Conservation (phyloP, 2,329 filamentous ascomycete species). For the Hawksworthiomyces lignivorus region DNA sequence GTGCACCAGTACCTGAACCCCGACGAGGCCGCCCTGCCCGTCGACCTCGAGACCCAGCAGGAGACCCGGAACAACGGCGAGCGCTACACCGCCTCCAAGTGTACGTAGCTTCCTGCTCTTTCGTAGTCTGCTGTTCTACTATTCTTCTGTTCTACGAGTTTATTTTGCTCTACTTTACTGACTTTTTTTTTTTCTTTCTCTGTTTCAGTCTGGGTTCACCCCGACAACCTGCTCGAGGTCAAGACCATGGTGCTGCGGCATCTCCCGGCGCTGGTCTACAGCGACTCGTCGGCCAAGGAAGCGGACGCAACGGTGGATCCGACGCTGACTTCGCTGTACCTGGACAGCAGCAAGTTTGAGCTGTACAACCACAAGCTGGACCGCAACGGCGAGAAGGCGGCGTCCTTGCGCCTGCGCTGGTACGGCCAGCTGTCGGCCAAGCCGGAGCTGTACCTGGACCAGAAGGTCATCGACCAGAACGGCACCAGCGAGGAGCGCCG, state of each 20-base stretch:
- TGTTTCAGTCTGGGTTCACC: conserved; percentile 71
- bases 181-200: not conserved
- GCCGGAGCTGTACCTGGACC: conserved; percentile 78
- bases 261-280: conserved; percentile 87
- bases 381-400: conserved; percentile 62
- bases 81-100: conserved; percentile 80
- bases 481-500: conserved; percentile 71
- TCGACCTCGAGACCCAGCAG: conserved; percentile 43
- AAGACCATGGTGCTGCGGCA: conserved; percentile 92
- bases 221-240: conserved; percentile 91
- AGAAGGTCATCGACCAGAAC: conserved; percentile 75
- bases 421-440: conserved; percentile 74
- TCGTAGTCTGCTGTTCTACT: too few species aligned
- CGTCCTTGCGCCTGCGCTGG: conserved; percentile 83
- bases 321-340: conserved; percentile 90
- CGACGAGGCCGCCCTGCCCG: conserved; percentile 27
- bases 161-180: not conserved
- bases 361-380: conserved; percentile 83
- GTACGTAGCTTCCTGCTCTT: conserved; percentile 36
- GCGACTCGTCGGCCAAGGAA: conserved; percentile 75
- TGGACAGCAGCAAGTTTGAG: conserved; percentile 79
- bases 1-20: conserved; percentile 73
- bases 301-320: conserved; percentile 77
- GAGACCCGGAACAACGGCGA: conserved; percentile 55
- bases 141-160: too few species aligned